Evolutionary conservation across 176 grass and related monocot species (phyloP), one percentile per base, ranked within the genome.

Genomic region (Poa annua): DNA sequence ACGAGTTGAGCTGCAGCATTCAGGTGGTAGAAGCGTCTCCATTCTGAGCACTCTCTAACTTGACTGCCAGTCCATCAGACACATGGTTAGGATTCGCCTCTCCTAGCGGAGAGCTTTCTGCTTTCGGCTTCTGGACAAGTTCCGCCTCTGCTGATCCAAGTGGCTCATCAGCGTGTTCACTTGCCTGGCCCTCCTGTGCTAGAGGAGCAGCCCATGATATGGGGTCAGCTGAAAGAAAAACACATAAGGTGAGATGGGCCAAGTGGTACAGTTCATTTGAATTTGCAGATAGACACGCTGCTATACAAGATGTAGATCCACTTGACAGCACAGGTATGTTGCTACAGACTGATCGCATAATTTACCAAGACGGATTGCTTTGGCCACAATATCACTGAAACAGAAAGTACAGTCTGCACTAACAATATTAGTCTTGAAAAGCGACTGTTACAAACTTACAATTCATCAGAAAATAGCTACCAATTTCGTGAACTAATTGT

Each of bases 181-280:
- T 71, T 34, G 34, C 63, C 33, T 85, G 36, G 9, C 44, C 84
- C 56, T 44, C 68, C 21, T 22, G 59, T 45, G 19, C 9, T n/a
- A 29, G 15, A 55, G 91, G 84, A 59, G 66, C 84, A 35, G 84
- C 91, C 91, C 91, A 92, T 14, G 91, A 24, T 85, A 92, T 50
- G 57, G 91, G 88, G 62, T 34, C 85, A 78, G 75, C 91, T 92
- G 85, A 52, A 89, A 47, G 2, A 16, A 53, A 76, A 48, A 48
- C 11, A 48, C 47, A 55, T 21, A 11, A 62, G 1, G 66, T 76
- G 53, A 70, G 71, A 79, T 33, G 74, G 83, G 75, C n/a, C 78
- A 52, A 35, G 39, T 41, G 8, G 35, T 71, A 66, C 66, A 71
- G 66, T 71, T 71, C 12, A 36, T 68, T 81, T 25, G 32, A 17